Percentiles rank a stretch among this genome's conserved stretches.
Evolutionary conservation across 371 early-diverging fungal species (phyloP).

Genomic region (Amoeboaphelidium protococcarum): DNA sequence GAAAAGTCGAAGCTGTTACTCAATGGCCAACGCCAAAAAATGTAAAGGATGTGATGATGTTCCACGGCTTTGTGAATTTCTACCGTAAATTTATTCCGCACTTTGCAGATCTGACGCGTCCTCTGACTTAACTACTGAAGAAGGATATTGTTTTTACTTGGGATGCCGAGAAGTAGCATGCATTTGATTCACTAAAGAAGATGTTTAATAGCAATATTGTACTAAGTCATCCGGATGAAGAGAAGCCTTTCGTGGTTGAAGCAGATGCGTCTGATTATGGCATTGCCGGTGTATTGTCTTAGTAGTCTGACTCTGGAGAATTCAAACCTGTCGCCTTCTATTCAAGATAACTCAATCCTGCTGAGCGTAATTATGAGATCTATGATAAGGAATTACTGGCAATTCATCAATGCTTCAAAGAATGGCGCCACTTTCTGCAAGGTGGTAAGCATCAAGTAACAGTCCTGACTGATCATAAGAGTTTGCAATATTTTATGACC

Average conservation of each 20-base stretch:
- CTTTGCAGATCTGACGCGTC: constrained; percentile 13
- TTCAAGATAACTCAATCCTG: constrained; percentile 8
- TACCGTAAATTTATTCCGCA: constrained; percentile 19
- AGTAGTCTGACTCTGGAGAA: constrained; percentile 2
- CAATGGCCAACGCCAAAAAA: constrained; percentile 11
- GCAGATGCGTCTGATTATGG: constrained; percentile 21
- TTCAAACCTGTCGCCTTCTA: constrained; percentile 15
- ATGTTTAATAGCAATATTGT: constrained; percentile 11
- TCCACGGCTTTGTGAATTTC: constrained; percentile 23
- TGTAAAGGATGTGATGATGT: constrained; percentile 13
- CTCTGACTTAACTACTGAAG: constrained; percentile 12
- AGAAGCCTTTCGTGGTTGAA: constrained; percentile 10
- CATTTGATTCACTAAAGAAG: constrained; percentile 15
- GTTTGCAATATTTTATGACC: constrained; percentile 13
- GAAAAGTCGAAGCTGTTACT: constrained; percentile 12
- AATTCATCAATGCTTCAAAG: constrained; percentile 12
- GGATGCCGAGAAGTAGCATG: constrained; percentile 5
- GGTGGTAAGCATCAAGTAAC: constrained; percentile 7
- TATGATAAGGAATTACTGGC: constrained; percentile 24
- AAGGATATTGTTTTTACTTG: constrained; percentile 12
- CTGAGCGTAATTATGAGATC: constrained; percentile 17
- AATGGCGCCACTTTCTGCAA: constrained; percentile 17
- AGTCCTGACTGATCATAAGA: constrained; percentile 21
- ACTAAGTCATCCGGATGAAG: constrained; percentile 8
- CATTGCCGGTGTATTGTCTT: constrained; percentile 16